phyloP scores from a whole-genome alignment of 768 basidiomycete species.

The Candolleomyces eurysporus region DNA sequence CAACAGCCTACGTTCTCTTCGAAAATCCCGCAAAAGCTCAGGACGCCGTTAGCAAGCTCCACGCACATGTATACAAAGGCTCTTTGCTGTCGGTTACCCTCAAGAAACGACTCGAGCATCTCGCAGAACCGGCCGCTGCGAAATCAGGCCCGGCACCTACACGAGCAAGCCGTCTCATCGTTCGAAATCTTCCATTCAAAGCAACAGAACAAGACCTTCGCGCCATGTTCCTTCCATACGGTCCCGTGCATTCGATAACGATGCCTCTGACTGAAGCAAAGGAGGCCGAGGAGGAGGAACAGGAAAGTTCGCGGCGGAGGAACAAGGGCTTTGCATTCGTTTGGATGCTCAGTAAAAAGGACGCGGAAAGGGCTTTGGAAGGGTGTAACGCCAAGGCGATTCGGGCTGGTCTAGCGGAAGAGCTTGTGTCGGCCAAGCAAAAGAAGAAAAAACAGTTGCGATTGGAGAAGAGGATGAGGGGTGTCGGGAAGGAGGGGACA shows the following conservation, averaged over 20 bases:
- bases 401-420: conserved; percentile 58
- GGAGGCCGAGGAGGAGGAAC: conserved; percentile 27
- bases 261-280: conserved; percentile 50
- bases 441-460: conserved; percentile 63
- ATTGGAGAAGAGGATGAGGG: conserved; percentile 49
- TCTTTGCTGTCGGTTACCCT: conserved; percentile 80
- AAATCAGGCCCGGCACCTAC: conserved; percentile 43
- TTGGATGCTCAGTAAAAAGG: conserved; percentile 85
- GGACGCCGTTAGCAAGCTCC: conserved; percentile 74
- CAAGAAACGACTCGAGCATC: conserved; percentile 77
- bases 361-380: conserved; percentile 80
- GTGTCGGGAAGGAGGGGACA: conserved; percentile 29
- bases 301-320: conserved; percentile 22
- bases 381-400: conserved; percentile 76
- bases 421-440: conserved; percentile 59
- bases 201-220: conserved; percentile 83
- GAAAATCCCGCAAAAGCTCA: conserved; percentile 62
- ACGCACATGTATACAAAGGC: conserved; percentile 93
- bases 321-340: conserved; percentile 91
- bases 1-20: conserved; percentile 71
- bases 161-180: conserved; percentile 79
- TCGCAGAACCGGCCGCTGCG: conserved; percentile 44
- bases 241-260: conserved; percentile 82
- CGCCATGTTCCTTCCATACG: conserved; percentile 81
- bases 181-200: conserved; percentile 87